Evolutionary conservation across 148 eudicot genomes (phyloP), one percentile per base, ranked within the genome.

Genomic region (Pharnaceum exiguum): DNA sequence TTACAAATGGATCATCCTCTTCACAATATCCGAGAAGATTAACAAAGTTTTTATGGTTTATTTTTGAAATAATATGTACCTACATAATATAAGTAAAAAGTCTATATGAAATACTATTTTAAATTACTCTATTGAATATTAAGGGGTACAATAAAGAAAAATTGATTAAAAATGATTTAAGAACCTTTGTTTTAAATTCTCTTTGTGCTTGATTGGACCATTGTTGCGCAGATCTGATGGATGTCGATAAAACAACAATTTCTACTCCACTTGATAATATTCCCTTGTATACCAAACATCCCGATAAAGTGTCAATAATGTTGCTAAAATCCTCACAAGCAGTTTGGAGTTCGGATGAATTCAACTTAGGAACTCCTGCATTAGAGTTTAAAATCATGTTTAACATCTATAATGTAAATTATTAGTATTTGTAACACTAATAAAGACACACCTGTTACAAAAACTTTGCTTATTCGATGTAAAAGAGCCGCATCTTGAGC

Each of bases 21-120:
- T 73, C 79, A 25, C 90, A 84, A 55, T 67, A 77, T 21, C 90
- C 90, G 37, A 84, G 79, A 47, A 84, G 82, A 62, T 81, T 84
- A 32, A 81, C 70, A 46, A 80, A 83, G 35, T 83, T 83, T 56
- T 83, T 83, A 77, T 83, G 89, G 70, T 80, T 83, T 54, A 83
- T 71, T 48, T 69, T 74, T 12, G 89, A 80, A 46, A 83, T 59
- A 10, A 32, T 51, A 47, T 80, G 80, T 60, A 84, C 50, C 90
- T 84, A 75, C 58, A 53, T 61, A 66, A 46, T 17, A 28, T 48
- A 21, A 53, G 57, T 28, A 2, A 51, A 8, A 26, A 26, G 15
- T 9, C 17, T 27, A 51, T 3, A n/a, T n/a, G n/a, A n/a, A n/a
- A n/a, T n/a, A n/a, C n/a, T n/a, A n/a, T n/a, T n/a, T n/a, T n/a